Evolutionary conservation across 2,329 filamentous ascomycete species (phyloP).

Genomic region (Hymenoscyphus linearis): DNA sequence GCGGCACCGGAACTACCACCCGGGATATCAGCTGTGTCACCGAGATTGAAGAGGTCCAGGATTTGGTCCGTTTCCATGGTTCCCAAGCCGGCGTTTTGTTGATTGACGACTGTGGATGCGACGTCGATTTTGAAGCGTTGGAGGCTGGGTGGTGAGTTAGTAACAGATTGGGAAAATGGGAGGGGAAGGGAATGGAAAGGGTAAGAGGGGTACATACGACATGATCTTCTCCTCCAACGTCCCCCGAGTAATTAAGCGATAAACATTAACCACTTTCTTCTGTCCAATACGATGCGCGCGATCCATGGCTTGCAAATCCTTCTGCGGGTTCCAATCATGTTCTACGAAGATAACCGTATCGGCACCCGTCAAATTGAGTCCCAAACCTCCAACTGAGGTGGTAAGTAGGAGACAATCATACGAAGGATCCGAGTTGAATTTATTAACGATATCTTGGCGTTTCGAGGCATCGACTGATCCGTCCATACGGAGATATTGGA

Average conservation of each 20-base stretch:
- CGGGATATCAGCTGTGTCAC: slow-evolving; percentile 66
- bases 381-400: slow-evolving; percentile 89
- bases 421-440: slow-evolving; percentile 95
- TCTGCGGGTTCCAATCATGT: slow-evolving; percentile 99
- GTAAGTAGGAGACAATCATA: slow-evolving; percentile 93
- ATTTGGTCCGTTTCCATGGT: slow-evolving; percentile 99
- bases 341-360: slow-evolving; percentile 99
- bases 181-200: background rate
- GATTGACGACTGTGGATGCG: slow-evolving; percentile 95
- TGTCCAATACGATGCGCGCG: slow-evolving; percentile 96
- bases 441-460: slow-evolving; percentile 96
- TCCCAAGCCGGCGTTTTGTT: slow-evolving; percentile 89
- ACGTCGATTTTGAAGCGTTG: slow-evolving; percentile 99
- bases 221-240: slow-evolving; percentile 98
- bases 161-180: background rate
- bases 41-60: slow-evolving; percentile 89
- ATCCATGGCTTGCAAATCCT: slow-evolving; percentile 98
- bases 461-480: slow-evolving; percentile 88
- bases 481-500: slow-evolving; percentile 91
- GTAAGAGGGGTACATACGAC: slow-evolving; percentile 46
- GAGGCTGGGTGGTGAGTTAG: slow-evolving; percentile 51
- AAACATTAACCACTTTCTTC: slow-evolving; percentile 99
- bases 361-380: slow-evolving; percentile 90
- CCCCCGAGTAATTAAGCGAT: slow-evolving; percentile 90
- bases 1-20: slow-evolving; percentile 37